Base-by-base conservation (phyloP, 139 green algal genomes). In the Picochlorum sp. region DNA sequence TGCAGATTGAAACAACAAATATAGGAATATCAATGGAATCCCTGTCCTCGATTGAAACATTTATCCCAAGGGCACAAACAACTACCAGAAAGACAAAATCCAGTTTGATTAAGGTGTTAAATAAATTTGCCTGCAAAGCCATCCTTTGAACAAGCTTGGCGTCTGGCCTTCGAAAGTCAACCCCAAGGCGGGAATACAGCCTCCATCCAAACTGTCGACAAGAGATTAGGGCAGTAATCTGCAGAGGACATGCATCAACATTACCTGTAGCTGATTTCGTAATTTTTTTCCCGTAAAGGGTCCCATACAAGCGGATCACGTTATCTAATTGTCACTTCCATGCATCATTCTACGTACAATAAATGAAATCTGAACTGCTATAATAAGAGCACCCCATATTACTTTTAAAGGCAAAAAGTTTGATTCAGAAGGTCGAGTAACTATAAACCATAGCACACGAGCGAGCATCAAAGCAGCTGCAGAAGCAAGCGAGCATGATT, bases 191-290 rank as follows among this genome's bases (percentile, higher is more conserved):
- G 36, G 43, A 55, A 35, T 68, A 61, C 33, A 74, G 31, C 14
- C 66, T 63, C 66, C 66, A 74, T 4, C 66, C 66, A 64, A 74
- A 74, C 39, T 74, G 33, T 7, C 66, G 35, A 24, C 50, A 74
- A 14, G 66, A 51, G 29, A 74, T 13, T 25, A 59, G 9, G 2
- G 66, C 66, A 4, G 54, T 28, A 7, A n/a, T n/a, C n/a, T n/a
- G n/a, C n/a, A n/a, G n/a, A n/a, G n/a, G n/a, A n/a, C n/a, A 40
- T 26, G 56, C 16, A 33, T 47, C 50, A 30, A 16, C 18, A 7
- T 0, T 18, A 47, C 57, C 40, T n/a, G n/a, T n/a, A n/a, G n/a
- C n/a, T n/a, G n/a, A n/a, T n/a, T n/a, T n/a, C n/a, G n/a, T n/a
- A n/a, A n/a, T n/a, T n/a, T n/a, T n/a, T n/a, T n/a, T n/a, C n/a